These are phyloP conservation scores for Dipodascopsis tothii DNA, from an alignment of 805 yeast genomes.

Conservation along the genomic window DNA sequence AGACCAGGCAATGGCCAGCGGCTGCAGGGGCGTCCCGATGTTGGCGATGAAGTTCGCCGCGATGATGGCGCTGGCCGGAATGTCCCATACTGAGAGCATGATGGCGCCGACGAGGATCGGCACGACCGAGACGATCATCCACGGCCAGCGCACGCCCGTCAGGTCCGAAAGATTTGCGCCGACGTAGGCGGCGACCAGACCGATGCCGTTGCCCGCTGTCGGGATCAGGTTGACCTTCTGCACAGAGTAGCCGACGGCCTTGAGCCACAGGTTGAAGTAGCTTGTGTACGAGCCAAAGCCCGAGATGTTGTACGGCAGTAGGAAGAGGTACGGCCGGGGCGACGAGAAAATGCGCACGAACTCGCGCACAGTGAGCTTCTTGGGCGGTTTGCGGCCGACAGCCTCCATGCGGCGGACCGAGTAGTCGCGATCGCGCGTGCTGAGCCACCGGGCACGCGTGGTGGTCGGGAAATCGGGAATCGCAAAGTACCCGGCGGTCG, in stretches of 20 bases:
- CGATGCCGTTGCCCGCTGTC: slow-evolving; percentile 31
- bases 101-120: slow-evolving; percentile 9
- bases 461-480: slow-evolving; percentile 18
- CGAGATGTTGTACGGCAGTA: slow-evolving; percentile 15
- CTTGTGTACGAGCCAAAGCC: slow-evolving; percentile 13
- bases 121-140: slow-evolving; percentile 4
- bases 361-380: slow-evolving; percentile 8
- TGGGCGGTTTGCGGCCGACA: slow-evolving; percentile 19
- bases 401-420: slow-evolving; percentile 16
- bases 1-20: slow-evolving; percentile 21
- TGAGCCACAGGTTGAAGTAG: slow-evolving; percentile 29
- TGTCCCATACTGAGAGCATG: slow-evolving; percentile 15
- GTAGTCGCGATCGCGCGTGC: slow-evolving; percentile 9
- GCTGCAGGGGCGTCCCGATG: slow-evolving; percentile 10
- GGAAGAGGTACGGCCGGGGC: slow-evolving; percentile 17
- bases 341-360: slow-evolving; percentile 7
- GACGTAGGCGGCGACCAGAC: slow-evolving; percentile 28
- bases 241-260: slow-evolving; percentile 27
- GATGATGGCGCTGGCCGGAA: slow-evolving; percentile 9
- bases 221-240: slow-evolving; percentile 31
- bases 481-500: slow-evolving; percentile 30
- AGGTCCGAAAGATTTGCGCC: slow-evolving; percentile 30
- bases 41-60: slow-evolving; percentile 9
- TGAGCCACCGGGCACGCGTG: slow-evolving; percentile 14
- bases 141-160: slow-evolving; percentile 29